These are phyloP conservation scores for Groenewaldozyma salmanticensis DNA, from an alignment of 805 yeast genomes.

Conservation along the genomic window DNA sequence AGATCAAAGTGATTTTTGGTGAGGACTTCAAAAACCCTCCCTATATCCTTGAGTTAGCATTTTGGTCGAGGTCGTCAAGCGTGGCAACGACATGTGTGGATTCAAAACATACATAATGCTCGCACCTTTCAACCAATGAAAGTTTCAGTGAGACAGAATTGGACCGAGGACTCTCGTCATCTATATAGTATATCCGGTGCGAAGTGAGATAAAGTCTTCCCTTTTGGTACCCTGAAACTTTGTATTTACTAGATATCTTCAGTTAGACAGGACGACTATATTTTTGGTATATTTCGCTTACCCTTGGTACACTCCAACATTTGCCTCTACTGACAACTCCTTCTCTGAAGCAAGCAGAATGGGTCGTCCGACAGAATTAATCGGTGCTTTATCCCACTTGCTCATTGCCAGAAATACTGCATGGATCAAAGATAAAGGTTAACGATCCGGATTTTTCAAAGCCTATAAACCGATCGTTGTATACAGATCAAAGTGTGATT, in stretches of 20 bases:
- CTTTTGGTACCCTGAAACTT: conserved; percentile 51
- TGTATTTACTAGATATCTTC: conserved; percentile 36
- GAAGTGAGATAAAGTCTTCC: conserved; percentile 77
- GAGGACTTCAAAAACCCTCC: conserved; percentile 62
- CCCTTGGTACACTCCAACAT: conserved; percentile 71
- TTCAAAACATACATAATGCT: conserved; percentile 26
- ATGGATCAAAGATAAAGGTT: too few species aligned
- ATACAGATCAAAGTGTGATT: too few species aligned
- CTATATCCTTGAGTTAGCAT: conserved; percentile 21
- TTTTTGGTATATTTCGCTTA: conserved; percentile 7
- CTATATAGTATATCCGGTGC: conserved; percentile 63
- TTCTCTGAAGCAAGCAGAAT: conserved; percentile 33
- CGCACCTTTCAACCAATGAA: conserved; percentile 32
- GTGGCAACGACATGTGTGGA: not conserved
- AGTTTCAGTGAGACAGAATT: conserved; percentile 42
- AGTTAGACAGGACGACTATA: not conserved
- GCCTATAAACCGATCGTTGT: too few species aligned
- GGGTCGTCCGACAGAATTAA: conserved; percentile 27
- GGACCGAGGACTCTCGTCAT: conserved; percentile 33
- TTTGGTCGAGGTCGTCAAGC: conserved; percentile 7
- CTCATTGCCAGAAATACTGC: too few species aligned
- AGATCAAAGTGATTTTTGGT: conserved; percentile 54
- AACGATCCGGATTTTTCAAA: too few species aligned
- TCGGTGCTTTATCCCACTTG: conserved; percentile 23
- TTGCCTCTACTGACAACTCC: conserved; percentile 42